phyloP scores from a whole-genome alignment of 768 basidiomycete genomes.

The Candolleomyces aberdarensis region DNA sequence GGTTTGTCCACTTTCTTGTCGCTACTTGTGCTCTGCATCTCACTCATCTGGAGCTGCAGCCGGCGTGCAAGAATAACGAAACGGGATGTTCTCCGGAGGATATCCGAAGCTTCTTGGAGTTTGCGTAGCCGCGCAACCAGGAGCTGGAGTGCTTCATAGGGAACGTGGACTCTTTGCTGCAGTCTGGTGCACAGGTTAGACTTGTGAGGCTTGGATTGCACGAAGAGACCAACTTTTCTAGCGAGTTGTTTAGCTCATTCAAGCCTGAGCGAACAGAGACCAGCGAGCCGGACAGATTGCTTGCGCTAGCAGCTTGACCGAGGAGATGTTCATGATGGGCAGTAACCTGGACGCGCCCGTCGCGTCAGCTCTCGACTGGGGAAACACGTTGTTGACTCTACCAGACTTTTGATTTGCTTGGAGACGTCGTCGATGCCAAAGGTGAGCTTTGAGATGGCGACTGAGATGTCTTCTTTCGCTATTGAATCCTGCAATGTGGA shows the following conservation, averaged over 20 bases:
- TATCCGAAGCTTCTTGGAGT: conserved; percentile 79
- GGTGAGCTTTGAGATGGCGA: conserved; percentile 84
- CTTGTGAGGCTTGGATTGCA: conserved; percentile 5
- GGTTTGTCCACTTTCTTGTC: conserved; percentile 13
- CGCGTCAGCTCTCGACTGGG: background rate
- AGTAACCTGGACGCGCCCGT: conserved; percentile 54
- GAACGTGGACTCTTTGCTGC: conserved; percentile 79
- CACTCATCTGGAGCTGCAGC: conserved; percentile 81
- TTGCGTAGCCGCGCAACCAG: conserved; percentile 74
- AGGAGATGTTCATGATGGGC: conserved; percentile 79
- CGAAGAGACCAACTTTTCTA: conserved; percentile 61
- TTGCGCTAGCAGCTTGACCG: conserved; percentile 76
- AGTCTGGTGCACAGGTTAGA: conserved; percentile 48
- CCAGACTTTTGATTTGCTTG: conserved; percentile 84
- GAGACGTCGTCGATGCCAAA: conserved; percentile 89
- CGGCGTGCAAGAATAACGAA: conserved; percentile 83
- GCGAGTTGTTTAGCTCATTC: conserved; percentile 67
- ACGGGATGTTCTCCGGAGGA: conserved; percentile 78
- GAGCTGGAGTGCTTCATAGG: conserved; percentile 70
- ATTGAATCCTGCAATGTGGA: conserved; percentile 45
- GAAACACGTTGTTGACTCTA: conserved; percentile 33
- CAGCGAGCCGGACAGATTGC: conserved; percentile 68
- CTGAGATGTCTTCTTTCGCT: conserved; percentile 82
- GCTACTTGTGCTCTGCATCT: conserved; percentile 39
- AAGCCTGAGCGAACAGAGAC: conserved; percentile 65